Base-by-base conservation (phyloP, 768 basidiomycete species). In the Hydnomerulius pinastri region DNA sequence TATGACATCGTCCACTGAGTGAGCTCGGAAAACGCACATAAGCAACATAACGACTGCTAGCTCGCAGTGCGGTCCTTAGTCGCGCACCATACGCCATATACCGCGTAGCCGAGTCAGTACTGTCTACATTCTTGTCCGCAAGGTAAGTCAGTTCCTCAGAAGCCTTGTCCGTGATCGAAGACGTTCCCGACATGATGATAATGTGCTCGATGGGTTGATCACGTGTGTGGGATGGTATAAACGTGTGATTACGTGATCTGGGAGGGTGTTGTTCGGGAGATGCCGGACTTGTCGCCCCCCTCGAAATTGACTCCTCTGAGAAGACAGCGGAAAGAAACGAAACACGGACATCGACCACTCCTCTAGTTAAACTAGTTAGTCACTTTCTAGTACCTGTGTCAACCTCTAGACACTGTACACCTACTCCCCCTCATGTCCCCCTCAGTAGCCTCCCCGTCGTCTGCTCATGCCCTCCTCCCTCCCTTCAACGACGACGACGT, bases 11-110 rank as follows among this genome's bases (percentile, higher is more conserved):
- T 30, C 18, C 12, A 36, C 36, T 23, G 35, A 12, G 25, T 23
- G 23, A 18, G 35, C 30, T 23, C 37, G 24, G 18, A 25, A 42
- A 25, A 12, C 78, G 51, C 72, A 86, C 86, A 70, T 90, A 92
- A 55, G 89, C 89, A 50, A 92, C 68, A 61, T 93, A 93, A 17
- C 90, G 78, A 13, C 79, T 72, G 13, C 78, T 67, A 15, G 89
- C 86, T 20, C 86, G 77, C 46, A 92, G 67, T 30, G 87, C 88
- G 0, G 90, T 92, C 53, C 88, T 74, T 23, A 92, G 67, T 50
- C 90, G 86, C 25, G 87, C 83, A 65, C 79, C 86, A 64, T 91
- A 92, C 5, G 88, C 89, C 72, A 86, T 71, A 61, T 88, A 87
- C 17, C 86, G 79, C 33, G 87, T 58, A 7, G 85, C 79, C 0